Evolutionary conservation across 176 grass and related monocot species (phyloP).

Genomic region (Triticum dicoccoides): DNA sequence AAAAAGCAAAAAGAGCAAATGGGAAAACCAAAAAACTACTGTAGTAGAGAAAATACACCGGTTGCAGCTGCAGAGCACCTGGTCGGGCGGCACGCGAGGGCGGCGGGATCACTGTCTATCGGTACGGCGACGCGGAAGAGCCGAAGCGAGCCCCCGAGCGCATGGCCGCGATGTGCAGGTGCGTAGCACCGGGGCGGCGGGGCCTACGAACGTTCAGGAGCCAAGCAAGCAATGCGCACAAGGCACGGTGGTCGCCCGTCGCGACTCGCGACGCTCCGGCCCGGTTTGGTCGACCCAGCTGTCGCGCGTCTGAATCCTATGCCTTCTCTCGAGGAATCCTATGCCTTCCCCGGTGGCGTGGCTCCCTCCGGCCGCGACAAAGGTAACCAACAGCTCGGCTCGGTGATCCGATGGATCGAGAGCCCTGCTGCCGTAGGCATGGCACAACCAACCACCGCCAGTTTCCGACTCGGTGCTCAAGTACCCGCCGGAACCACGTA

Average conservation of each 20-base stretch:
- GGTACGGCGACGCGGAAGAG: neutral
- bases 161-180: neutral
- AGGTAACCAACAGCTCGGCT: neutral
- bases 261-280: neutral
- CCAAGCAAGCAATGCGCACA: neutral
- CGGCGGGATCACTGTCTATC: neutral
- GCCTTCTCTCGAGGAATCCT: neutral
- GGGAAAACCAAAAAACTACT: no score
- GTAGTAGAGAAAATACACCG: no score
- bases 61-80: neutral
- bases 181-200: no score
- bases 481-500: neutral
- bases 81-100: neutral
- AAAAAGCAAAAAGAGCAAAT: no score
- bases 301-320: neutral
- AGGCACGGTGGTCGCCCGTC: neutral
- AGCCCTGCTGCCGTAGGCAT: neutral
- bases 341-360: neutral
- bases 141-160: neutral
- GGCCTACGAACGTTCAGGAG: constrained; percentile 10
- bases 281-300: no score
- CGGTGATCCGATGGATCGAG: neutral
- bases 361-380: neutral
- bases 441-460: neutral
- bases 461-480: neutral